Evolutionary conservation across 2,329 filamentous ascomycete species (phyloP).

Genomic region (Parasarocladium wereldwijsianum): DNA sequence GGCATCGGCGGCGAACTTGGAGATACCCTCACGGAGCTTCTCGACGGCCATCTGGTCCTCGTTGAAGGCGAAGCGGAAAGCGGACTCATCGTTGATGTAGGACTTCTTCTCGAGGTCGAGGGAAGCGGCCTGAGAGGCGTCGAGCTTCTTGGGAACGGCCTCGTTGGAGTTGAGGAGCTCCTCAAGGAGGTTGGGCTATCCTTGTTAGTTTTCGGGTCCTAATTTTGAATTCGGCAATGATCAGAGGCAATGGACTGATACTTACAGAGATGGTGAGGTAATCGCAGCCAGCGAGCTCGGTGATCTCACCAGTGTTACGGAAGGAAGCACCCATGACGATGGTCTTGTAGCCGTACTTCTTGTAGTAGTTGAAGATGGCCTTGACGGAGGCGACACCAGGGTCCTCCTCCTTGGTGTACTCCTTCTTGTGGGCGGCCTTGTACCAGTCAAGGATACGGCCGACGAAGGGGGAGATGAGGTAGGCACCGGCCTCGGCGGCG

Average conservation of each 20-base stretch:
- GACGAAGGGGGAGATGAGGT: conserved; percentile 98
- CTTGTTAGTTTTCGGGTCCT: conserved; percentile 8
- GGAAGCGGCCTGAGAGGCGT: conserved; percentile 46
- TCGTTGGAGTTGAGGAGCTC: conserved; percentile 76
- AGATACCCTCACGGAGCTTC: conserved; percentile 98
- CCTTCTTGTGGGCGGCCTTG: conserved; percentile 92
- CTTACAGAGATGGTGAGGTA: conserved; percentile 94
- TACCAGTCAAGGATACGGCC: conserved; percentile 99
- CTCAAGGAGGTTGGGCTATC: conserved; percentile 79
- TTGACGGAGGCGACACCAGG: conserved; percentile 91
- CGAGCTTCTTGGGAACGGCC: conserved; percentile 83
- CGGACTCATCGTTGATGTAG: conserved; percentile 79
- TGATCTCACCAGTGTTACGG: conserved; percentile 93
- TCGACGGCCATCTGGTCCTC: conserved; percentile 98
- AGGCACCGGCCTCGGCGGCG: conserved; percentile 86
- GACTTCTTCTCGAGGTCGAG: conserved; percentile 75
- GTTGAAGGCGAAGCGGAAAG: conserved; percentile 99
- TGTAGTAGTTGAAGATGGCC: conserved; percentile 99
- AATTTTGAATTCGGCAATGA: neutral
- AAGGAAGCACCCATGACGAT: conserved; percentile 99
- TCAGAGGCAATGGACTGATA: conserved; percentile 10
- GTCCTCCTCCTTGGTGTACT: conserved; percentile 80
- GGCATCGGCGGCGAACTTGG: conserved; percentile 96
- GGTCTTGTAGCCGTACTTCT: conserved; percentile 98
- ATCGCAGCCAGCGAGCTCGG: conserved; percentile 93